Evolutionary conservation across 768 basidiomycete species (phyloP).

Genomic region (Rhizopogon vesiculosus): DNA sequence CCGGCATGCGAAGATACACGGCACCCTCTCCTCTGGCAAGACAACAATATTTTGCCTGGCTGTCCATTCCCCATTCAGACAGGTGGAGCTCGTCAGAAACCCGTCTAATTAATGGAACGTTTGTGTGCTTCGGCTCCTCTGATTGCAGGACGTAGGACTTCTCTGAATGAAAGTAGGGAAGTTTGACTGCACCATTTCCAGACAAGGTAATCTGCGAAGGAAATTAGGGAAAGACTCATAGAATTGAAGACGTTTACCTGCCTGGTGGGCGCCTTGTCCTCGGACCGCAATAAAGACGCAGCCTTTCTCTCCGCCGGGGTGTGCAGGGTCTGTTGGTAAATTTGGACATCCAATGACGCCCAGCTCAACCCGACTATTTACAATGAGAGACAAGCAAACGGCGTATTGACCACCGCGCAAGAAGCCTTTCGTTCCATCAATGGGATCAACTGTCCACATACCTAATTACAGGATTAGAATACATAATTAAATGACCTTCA

Average conservation of each 20-base stretch:
- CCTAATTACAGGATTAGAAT: constrained; percentile 35
- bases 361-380: constrained; percentile 72
- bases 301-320: constrained; percentile 61
- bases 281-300: constrained; percentile 84
- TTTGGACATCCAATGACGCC: constrained; percentile 95
- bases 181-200: constrained; percentile 23
- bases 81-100: constrained; percentile 68
- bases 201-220: constrained; percentile 46
- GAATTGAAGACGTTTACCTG: constrained; percentile 37
- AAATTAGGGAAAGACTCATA: not conserved
- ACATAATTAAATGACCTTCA: not conserved
- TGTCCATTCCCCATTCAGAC: constrained; percentile 77
- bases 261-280: constrained; percentile 81
- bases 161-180: constrained; percentile 38
- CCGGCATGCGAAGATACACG: constrained; percentile 77
- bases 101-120: constrained; percentile 77
- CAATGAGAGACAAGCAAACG: constrained; percentile 82
- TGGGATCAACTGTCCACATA: constrained; percentile 86
- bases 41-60: constrained; percentile 91
- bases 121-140: constrained; percentile 87
- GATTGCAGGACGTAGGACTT: constrained; percentile 79
- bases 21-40: constrained; percentile 85
- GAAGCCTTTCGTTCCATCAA: constrained; percentile 94
- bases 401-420: constrained; percentile 91
- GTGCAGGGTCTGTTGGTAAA: constrained; percentile 51